A percentile compares a stretch with the other conserved stretches of the same genome.
These are phyloP conservation scores for Ceratonia siliqua DNA, from an alignment of 306 rosid species.

Conservation along the genomic window DNA sequence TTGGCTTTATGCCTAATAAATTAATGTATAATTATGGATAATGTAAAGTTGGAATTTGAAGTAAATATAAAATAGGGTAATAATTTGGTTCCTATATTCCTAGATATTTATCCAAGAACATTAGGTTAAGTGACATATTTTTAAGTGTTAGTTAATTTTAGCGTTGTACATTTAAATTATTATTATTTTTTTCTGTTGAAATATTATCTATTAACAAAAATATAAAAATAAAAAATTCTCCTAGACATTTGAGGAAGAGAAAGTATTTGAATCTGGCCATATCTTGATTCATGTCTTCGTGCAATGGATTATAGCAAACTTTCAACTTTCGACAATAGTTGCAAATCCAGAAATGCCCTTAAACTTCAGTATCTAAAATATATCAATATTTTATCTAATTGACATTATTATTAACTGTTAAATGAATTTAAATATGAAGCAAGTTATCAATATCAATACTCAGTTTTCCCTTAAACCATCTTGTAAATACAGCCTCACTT, in stretches of 20 bases:
- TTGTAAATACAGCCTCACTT: background rate
- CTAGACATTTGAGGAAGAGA: too few relatives aligned
- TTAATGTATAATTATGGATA: background rate
- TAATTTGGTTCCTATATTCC: background rate
- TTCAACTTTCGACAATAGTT: background rate
- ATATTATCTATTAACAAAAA: too few relatives aligned
- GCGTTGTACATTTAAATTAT: too few relatives aligned
- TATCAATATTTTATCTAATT: background rate
- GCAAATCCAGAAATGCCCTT: background rate
- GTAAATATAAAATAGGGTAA: background rate
- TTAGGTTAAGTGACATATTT: too few relatives aligned
- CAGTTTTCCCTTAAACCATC: background rate
- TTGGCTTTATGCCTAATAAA: background rate
- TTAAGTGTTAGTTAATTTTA: too few relatives aligned
- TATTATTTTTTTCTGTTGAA: too few relatives aligned
- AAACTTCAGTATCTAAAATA: too few relatives aligned
- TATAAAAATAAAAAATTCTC: too few relatives aligned
- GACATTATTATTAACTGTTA: background rate
- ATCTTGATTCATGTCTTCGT: conserved; percentile 1
- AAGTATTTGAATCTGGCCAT: conserved; percentile 7
- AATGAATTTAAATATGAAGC: too few relatives aligned
- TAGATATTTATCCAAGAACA: too few relatives aligned
- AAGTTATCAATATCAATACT: too few relatives aligned
- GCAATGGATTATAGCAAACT: conserved; percentile 17
- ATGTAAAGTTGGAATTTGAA: conserved; percentile 7